Base-by-base conservation (phyloP, 495 filamentous ascomycete species). In the Clohesyomyces aquaticus region DNA sequence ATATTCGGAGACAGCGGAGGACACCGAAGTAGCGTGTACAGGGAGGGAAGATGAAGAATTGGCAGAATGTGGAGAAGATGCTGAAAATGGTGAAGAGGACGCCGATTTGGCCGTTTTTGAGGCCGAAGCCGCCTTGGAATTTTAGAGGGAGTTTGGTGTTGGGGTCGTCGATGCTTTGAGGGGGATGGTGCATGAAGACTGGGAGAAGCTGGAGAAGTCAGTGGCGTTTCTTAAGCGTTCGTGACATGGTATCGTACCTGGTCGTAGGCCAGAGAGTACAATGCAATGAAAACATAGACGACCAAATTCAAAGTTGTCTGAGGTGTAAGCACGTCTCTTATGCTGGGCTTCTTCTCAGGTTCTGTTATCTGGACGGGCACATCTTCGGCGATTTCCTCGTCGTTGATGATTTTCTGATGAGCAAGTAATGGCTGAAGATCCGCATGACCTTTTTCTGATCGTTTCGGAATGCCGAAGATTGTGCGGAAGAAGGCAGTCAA, bases 181-280 rank as follows among this genome's bases (percentile, higher is more conserved):
- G 70, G 0, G 88, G 90, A 68, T 86, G 86, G 72, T 93, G 89
- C 72, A 94, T 82, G 70, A 93, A 93, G 1, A 93, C 88, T 1
- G 90, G 88, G 25, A 71, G 54, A 22, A 71, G 59, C 64, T 71
- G 73, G 91, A 88, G 68, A 82, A 85, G 55, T 91, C 82, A 18
- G 82, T 83, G 62, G 16, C 8, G n/a, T 14, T 18, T 29, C 16
- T 3, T 28, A 45, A 14, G 3, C 26, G n/a, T 18, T 46, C 19
- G 14, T n/a, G n/a, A n/a, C n/a, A n/a, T n/a, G n/a, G n/a, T n/a
- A n/a, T n/a, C 94, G 78, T 8, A 91, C 78, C 56, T 93, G 89
- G 73, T 96, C 91, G 70, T 84, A 94, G 0, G 88, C 87, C 54
- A 93, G 83, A 4, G 82, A 83, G 65, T 94, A 90, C 26, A 93